phyloP scores from a whole-genome alignment of 2,329 filamentous ascomycete species.

The Ophiostoma fasciatum region DNA sequence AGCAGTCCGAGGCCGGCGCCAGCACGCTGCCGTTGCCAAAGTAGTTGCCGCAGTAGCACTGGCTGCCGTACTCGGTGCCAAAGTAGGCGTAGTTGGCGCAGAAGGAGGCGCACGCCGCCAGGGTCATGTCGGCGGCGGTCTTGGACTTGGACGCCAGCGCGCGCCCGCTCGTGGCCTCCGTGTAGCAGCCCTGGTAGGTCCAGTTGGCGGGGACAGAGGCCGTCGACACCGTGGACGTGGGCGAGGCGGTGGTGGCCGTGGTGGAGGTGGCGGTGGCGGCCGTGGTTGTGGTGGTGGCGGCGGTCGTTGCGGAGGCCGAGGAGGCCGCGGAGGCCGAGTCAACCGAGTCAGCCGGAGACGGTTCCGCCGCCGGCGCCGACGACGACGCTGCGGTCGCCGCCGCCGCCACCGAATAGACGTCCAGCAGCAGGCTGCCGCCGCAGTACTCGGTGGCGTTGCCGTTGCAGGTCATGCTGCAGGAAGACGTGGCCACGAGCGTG shows the following conservation, averaged over 20 bases:
- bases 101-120: constrained; percentile 31
- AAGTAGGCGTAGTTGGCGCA: no score
- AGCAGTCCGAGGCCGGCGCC: constrained; percentile 5
- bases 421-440: constrained; percentile 8
- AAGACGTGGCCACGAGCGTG: constrained; percentile 10
- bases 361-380: no score
- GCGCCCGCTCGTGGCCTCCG: constrained; percentile 35
- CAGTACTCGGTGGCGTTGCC: constrained; percentile 13
- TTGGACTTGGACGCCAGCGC: constrained; percentile 38
- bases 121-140: constrained; percentile 27
- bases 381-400: not conserved
- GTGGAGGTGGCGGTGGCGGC: not conserved
- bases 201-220: constrained; percentile 19
- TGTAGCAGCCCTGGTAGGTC: constrained; percentile 40
- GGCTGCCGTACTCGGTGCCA: no score
- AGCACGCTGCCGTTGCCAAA: constrained; percentile 2
- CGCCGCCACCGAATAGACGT: constrained; percentile 10
- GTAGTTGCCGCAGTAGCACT: no score
- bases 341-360: not conserved
- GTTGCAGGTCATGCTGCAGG: constrained; percentile 18
- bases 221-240: constrained; percentile 8
- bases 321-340: not conserved
- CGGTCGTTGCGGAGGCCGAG: no score
- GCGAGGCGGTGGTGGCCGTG: not conserved
- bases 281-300: constrained; percentile 2